Evolutionary conservation across 768 basidiomycete genomes (phyloP).

Genomic region (Psilocybe tampanensis): DNA sequence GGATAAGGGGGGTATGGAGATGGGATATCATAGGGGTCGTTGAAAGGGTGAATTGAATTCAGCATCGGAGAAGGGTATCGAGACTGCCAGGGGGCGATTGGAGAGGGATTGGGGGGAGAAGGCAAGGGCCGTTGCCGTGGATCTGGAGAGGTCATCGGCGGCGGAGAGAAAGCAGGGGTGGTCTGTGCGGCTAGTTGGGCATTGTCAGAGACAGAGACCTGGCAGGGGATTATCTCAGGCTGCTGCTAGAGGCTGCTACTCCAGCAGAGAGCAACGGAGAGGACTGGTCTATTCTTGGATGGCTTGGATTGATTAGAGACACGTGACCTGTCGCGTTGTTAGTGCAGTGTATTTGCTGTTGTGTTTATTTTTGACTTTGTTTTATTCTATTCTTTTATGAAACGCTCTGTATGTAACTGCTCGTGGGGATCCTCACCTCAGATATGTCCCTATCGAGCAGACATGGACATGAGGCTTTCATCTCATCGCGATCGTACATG

Average conservation of each 20-base stretch:
- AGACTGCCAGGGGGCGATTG: conserved; percentile 30
- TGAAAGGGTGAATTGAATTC: conserved; percentile 29
- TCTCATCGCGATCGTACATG: conserved; percentile 34
- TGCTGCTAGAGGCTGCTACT: too few species aligned
- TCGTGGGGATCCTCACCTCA: conserved; percentile 6
- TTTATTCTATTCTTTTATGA: neutral
- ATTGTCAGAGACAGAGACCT: conserved; percentile 12
- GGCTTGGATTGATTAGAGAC: neutral
- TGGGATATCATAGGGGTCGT: conserved; percentile 39
- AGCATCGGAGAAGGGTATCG: conserved; percentile 26
- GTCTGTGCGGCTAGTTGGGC: conserved; percentile 16
- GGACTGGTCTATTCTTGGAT: conserved; percentile 3
- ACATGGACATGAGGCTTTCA: conserved; percentile 49
- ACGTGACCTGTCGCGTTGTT: neutral
- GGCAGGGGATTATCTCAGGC: neutral
- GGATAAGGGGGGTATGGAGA: conserved; percentile 44
- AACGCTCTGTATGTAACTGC: too few species aligned
- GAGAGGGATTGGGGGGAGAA: conserved; percentile 25
- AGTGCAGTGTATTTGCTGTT: too few species aligned
- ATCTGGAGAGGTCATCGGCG: conserved; percentile 17
- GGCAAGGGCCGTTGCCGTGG: conserved; percentile 29
- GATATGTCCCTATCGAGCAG: conserved; percentile 15
- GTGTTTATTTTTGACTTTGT: too few species aligned
- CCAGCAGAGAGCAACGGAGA: too few species aligned
- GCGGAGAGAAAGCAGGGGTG: neutral